Evolutionary conservation across 441 rosid genomes (phyloP), one percentile per base, ranked within the genome.

Genomic region (Brassica balearica): DNA sequence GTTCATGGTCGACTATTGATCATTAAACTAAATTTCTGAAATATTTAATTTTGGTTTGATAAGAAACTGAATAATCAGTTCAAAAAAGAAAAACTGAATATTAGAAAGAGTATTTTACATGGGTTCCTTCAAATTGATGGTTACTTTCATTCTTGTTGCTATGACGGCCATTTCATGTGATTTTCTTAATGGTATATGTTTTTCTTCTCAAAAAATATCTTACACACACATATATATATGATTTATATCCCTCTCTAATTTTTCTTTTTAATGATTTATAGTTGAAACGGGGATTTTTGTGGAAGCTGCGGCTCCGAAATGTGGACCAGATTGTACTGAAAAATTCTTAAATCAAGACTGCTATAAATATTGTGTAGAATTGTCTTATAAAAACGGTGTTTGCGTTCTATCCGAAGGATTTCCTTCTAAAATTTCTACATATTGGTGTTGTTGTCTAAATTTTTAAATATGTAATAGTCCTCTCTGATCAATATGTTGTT

Each of bases 131-230:
- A 32, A 12, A 48, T 29, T 64, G 53, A 3, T 64, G 1, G 63
- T 73, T 32, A 10, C 5, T n/a, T 53, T 65, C 11, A 34, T 55
- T 19, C n/a, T 32, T 8, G 22, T 62, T 48, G 41, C 12, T 62
- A 62, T 63, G 25, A 1, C 43, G 6, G 25, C 6, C 23, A 51
- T 51, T 73, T 73, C 71, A 2, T 32, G 3, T 73, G 41, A 74
- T 11, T 4, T 65, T 74, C 5, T 74, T 14, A 53, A 20, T 53
- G 65, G 71, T 65, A 56, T 65, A 32, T 32, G 14, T 32, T 20
- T 64, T 55, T 55, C 22, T 55, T 55, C 60, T 55, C 22, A 15
- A 55, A 15, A 15, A 15, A 7, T 7, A 55, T 55, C 20, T 6
- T n/a, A 6, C 38, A 34, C 38, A 34, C 8, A 34, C 10, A 36